Percentiles rank a stretch among this genome's conserved stretches.
Conservation (phyloP, 805 yeast genomes). For the Danielozyma ontarioensis region DNA sequence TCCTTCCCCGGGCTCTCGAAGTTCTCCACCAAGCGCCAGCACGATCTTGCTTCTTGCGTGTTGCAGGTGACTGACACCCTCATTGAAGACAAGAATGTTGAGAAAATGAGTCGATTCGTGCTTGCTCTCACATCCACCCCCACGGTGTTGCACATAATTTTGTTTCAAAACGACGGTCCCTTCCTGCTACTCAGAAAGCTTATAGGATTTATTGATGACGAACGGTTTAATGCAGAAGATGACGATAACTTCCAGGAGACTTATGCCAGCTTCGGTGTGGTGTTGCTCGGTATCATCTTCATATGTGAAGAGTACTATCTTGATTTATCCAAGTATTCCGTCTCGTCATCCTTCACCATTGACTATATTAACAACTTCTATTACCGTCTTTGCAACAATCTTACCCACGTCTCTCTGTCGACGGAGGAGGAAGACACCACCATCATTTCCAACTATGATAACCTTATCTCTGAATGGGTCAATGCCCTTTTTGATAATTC, state of each 20-base stretch:
- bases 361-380: constrained; percentile 30
- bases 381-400: constrained; percentile 24
- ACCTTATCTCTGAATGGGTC: constrained; percentile 50
- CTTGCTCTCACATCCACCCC: not conserved
- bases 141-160: constrained; percentile 33
- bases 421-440: constrained; percentile 22
- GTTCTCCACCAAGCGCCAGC: constrained; percentile 1
- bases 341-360: constrained; percentile 26
- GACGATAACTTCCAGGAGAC: constrained; percentile 60
- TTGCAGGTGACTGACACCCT: not conserved
- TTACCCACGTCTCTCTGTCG: constrained; percentile 14
- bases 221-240: constrained; percentile 42
- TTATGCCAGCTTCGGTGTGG: constrained; percentile 64
- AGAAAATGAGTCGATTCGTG: not conserved
- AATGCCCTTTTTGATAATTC: constrained; percentile 65
- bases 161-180: constrained; percentile 42
- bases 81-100: constrained; percentile 1
- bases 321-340: constrained; percentile 17
- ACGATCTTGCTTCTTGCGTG: not conserved
- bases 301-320: constrained; percentile 21
- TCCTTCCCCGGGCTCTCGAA: constrained; percentile 17
- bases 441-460: constrained; percentile 28
- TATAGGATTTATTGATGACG: constrained; percentile 47
- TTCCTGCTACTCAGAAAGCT: constrained; percentile 36
- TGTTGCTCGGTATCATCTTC: constrained; percentile 30